Evolutionary conservation across 176 grass and related monocot genomes (phyloP).

Genomic region (Canna indica): DNA sequence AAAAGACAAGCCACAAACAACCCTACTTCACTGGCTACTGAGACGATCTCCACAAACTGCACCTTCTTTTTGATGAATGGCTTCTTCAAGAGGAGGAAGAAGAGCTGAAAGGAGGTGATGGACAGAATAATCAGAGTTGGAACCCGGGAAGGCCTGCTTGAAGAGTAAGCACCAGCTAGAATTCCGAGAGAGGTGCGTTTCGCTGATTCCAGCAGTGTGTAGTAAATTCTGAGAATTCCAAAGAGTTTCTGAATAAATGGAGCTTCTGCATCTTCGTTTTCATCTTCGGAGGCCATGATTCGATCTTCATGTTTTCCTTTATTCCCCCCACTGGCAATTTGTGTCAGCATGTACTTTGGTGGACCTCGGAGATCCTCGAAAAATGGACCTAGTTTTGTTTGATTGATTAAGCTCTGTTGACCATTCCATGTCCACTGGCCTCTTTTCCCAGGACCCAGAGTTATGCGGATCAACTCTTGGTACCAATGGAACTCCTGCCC

Average conservation of each 20-base stretch:
- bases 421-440: conserved; percentile 82
- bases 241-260: conserved; percentile 55
- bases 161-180: conserved; percentile 49
- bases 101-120: conserved; percentile 59
- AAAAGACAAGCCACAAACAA: conserved; percentile 57
- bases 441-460: conserved; percentile 62
- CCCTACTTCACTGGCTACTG: conserved; percentile 50
- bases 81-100: conserved; percentile 54
- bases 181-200: conserved; percentile 70
- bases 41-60: conserved; percentile 75
- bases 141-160: conserved; percentile 29
- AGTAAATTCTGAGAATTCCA: conserved; percentile 63
- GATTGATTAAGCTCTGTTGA: conserved; percentile 27
- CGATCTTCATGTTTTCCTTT: conserved; percentile 32
- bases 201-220: conserved; percentile 44
- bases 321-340: conserved; percentile 27
- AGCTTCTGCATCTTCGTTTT: conserved; percentile 59
- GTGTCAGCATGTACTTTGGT: conserved; percentile 65
- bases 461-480: conserved; percentile 50
- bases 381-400: conserved; percentile 54
- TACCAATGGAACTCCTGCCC: conserved; percentile 52
- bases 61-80: conserved; percentile 89
- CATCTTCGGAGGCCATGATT: conserved; percentile 66
- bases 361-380: conserved; percentile 89
- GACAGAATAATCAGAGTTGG: conserved; percentile 34